Conservation (phyloP, 352 stramenopile species). For the Globisporangium heterothallicum region DNA sequence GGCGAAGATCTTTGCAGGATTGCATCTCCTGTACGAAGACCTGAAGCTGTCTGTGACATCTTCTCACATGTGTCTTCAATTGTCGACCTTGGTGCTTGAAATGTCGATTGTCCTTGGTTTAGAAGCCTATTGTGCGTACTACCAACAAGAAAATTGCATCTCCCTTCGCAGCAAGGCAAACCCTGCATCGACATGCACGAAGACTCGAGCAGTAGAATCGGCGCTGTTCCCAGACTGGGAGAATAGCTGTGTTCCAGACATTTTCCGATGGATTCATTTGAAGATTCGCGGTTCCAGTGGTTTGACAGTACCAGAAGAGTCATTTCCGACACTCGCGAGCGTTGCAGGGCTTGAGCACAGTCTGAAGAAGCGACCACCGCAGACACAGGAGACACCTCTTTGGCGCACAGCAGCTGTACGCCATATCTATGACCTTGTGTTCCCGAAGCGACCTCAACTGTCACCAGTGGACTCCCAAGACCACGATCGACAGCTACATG, state of each 20-base stretch:
- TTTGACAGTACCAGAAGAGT: not conserved
- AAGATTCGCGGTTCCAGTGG: constrained; percentile 4
- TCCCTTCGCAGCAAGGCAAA: not conserved
- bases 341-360: too few relatives aligned
- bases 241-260: constrained; percentile 37
- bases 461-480: not conserved
- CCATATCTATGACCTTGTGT: constrained; percentile 36
- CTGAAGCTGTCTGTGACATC: constrained; percentile 43
- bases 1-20: constrained; percentile 29
- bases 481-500: not conserved
- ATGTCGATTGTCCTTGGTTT: constrained; percentile 28
- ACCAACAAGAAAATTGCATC: constrained; percentile 35
- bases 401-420: constrained; percentile 32
- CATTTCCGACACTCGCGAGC: constrained; percentile 25
- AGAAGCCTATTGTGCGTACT: constrained; percentile 42
- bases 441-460: not conserved
- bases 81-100: constrained; percentile 32
- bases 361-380: not conserved
- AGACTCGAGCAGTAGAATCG: not conserved
- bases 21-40: constrained; percentile 75
- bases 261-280: constrained; percentile 45
- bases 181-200: not conserved
- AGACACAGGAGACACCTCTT: constrained; percentile 14
- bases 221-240: constrained; percentile 6
- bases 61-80: constrained; percentile 20